Evolutionary conservation across 2,329 filamentous ascomycete species (phyloP), one percentile per base, ranked within the genome.

Genomic region (Colletotrichum chlorophyti): DNA sequence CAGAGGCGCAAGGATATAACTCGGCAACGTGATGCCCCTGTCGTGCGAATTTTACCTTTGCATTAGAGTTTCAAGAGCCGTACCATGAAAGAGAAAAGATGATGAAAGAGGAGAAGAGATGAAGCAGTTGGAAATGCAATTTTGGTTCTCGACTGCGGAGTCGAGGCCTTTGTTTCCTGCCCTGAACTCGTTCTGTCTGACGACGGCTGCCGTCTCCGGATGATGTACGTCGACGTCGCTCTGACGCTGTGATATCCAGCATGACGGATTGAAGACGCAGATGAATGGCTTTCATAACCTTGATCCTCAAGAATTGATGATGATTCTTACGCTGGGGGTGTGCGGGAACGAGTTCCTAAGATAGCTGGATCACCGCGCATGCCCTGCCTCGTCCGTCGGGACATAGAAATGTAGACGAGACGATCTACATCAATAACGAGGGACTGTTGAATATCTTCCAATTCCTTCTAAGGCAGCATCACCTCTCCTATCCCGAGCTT

Each of bases 391-490:
- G 5, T 19, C 35, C 43, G 14, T 21, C 14, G n/a, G 31, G 6
- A 24, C 21, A 26, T 31, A n/a, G n/a, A 87, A 97, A 99, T 89
- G 98, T 95, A 49, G 95, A 99, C 77, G 93, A 96, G 91, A 99
- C 95, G 76, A 99, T 98, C 88, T 99, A 95, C 83, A 98, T 99
- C 79, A 95, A 99, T 79, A 99, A 99, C 85, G 94, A 99, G 87
- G 95, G 95, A 77, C 88, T 99, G 69, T 98, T 98, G 86, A 95
- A 99, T 75, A 99, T 99, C 74, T 99, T 95, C 91, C 97, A 97
- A 91, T 91, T 94, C 76, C 98, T 95, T 63, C 89, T 99, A 67
- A 99, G 98, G 91, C 91, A 98, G 76, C 89, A 89, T 75, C 94
- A 96, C 85, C 95, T 95, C 72, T 97, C 94, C 27, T 99, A 99